Percentiles rank a stretch among this genome's conserved stretches.
Conservation (phyloP, 2,329 filamentous ascomycete genomes). For the Epicoccum sorghinum region DNA sequence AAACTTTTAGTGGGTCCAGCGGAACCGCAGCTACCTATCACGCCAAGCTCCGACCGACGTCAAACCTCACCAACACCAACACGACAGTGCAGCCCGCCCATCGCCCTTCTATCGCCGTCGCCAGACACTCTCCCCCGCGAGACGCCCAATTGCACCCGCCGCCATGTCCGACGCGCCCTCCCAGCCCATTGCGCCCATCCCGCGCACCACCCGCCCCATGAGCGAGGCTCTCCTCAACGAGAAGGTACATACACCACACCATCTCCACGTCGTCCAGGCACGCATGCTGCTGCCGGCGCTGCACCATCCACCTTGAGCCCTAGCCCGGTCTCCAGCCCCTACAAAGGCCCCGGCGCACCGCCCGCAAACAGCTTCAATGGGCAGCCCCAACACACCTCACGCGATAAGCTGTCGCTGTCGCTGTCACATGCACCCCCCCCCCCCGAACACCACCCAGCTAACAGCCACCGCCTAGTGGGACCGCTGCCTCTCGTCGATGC, state of each 20-base stretch:
- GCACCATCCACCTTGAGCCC: neutral
- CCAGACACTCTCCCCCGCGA: conserved; percentile 17
- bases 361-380: no score
- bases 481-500: conserved; percentile 93
- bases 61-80: conserved; percentile 38
- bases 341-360: no score
- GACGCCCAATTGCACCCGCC: conserved; percentile 40
- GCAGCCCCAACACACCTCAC: conserved; percentile 6
- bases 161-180: conserved; percentile 65
- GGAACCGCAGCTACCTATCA: conserved; percentile 8
- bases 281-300: neutral
- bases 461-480: conserved; percentile 76
- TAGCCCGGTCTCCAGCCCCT: no score
- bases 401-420: conserved; percentile 10
- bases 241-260: conserved; percentile 70
- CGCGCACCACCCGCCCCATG: conserved; percentile 77
- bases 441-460: conserved; percentile 14
- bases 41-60: conserved; percentile 29
- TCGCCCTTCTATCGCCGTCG: conserved; percentile 19
- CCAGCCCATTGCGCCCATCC: conserved; percentile 64
- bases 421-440: conserved; percentile 4
- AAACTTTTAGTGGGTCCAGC: conserved; percentile 8
- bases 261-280: neutral
- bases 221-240: conserved; percentile 98
- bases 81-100: conserved; percentile 24